phyloP scores from a whole-genome alignment of 2,329 filamentous ascomycete genomes.

The Arthrobotrys conoides region DNA sequence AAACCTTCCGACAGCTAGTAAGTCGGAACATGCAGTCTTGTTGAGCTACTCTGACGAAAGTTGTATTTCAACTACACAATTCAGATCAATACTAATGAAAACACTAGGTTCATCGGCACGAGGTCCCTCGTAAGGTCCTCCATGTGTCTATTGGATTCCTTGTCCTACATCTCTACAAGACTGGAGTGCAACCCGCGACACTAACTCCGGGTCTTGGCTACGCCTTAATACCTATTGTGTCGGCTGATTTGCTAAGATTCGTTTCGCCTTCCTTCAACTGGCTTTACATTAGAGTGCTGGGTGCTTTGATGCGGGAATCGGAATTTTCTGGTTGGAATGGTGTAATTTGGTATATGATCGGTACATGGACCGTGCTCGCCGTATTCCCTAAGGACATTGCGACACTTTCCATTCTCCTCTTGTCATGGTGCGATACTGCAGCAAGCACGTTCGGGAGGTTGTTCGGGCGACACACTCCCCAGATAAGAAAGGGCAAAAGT shows the following conservation, averaged over 20 bases:
- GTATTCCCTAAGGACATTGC: slow-evolving; percentile 95
- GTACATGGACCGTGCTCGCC: slow-evolving; percentile 85
- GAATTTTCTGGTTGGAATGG: slow-evolving; percentile 96
- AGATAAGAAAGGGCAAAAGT: slow-evolving; percentile 88
- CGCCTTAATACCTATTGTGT: slow-evolving; percentile 85
- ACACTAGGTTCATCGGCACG: slow-evolving; percentile 81
- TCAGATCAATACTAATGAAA: neutral
- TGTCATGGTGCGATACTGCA: slow-evolving; percentile 98
- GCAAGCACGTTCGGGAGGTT: slow-evolving; percentile 93
- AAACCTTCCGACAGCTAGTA: slow-evolving; percentile 90
- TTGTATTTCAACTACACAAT: neutral
- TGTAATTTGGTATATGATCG: slow-evolving; percentile 95
- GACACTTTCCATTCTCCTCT: slow-evolving; percentile 86
- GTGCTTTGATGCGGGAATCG: slow-evolving; percentile 95
- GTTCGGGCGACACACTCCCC: slow-evolving; percentile 89
- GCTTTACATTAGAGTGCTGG: slow-evolving; percentile 85
- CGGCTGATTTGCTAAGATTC: slow-evolving; percentile 85
- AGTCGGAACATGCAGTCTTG: slow-evolving; percentile 47
- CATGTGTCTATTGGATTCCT: slow-evolving; percentile 98
- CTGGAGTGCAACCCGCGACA: slow-evolving; percentile 79
- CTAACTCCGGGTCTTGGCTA: slow-evolving; percentile 89
- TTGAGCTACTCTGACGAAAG: neutral
- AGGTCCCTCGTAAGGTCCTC: slow-evolving; percentile 91
- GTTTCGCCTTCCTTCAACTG: slow-evolving; percentile 84
- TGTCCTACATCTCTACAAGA: slow-evolving; percentile 85